phyloP scores from a whole-genome alignment of 2,329 filamentous ascomycete genomes.

The Curvularia eragrostidis region DNA sequence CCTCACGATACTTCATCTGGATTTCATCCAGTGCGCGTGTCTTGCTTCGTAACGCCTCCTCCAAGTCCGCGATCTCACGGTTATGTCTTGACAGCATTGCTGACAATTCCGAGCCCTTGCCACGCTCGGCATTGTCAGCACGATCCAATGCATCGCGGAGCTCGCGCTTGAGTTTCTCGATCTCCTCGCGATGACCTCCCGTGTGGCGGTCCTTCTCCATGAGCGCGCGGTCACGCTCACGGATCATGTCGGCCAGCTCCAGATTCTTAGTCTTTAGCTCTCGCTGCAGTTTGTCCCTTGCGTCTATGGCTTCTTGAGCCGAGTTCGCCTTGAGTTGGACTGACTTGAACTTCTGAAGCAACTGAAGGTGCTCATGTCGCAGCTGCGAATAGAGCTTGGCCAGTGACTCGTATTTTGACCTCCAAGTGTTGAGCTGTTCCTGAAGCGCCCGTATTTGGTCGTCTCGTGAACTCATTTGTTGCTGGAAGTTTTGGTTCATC shows the following conservation, averaged over 20 bases:
- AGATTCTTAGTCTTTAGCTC: constrained; percentile 99
- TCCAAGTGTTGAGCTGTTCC: constrained; percentile 97
- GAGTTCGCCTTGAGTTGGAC: constrained; percentile 97
- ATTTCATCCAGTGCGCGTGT: constrained; percentile 84
- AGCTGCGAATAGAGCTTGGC: constrained; percentile 98
- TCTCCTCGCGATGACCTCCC: constrained; percentile 87
- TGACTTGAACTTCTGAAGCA: constrained; percentile 94
- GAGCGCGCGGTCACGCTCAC: constrained; percentile 89
- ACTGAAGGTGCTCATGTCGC: constrained; percentile 90
- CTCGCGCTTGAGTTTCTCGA: constrained; percentile 94
- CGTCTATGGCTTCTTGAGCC: constrained; percentile 94
- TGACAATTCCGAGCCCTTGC: constrained; percentile 94
- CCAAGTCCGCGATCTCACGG: constrained; percentile 93
- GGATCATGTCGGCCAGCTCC: constrained; percentile 98
- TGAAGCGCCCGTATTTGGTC: constrained; percentile 92
- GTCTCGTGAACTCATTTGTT: constrained; percentile 88
- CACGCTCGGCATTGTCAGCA: constrained; percentile 88
- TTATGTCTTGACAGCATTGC: constrained; percentile 96
- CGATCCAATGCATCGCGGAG: constrained; percentile 89
- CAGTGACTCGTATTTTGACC: constrained; percentile 93
- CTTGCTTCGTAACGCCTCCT: constrained; percentile 89
- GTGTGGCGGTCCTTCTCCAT: constrained; percentile 90
- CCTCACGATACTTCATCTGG: constrained; percentile 77
- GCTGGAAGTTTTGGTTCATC: constrained; percentile 79
- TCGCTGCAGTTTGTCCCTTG: constrained; percentile 90